Evolutionary conservation across 1,284 basidiomycete species (phyloP), one percentile per base, ranked within the genome.

Genomic region (Cystobasidium sp.): DNA sequence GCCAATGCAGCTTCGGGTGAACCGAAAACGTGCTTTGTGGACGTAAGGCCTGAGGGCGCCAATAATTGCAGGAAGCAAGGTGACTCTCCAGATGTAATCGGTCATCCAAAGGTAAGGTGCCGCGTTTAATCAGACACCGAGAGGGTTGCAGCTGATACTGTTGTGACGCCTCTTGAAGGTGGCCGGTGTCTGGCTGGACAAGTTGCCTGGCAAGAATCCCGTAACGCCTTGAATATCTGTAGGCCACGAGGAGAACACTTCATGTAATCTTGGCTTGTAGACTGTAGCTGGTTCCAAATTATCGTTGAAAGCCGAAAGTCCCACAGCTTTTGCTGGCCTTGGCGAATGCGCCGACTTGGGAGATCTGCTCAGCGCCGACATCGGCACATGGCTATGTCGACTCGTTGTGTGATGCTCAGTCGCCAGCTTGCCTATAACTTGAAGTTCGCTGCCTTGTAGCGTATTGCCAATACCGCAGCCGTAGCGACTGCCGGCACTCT

Each of bases 151-250:
- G 14, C 39, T 39, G 22, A 16, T 10, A 16, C 12, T 16, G 12
- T 59, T 46, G 43, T 1, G 24, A 12, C 12, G 10, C 10, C 53
- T 55, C 53, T 14, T 49, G 53, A 14, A 63, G 61, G 61, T 63
- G 12, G 24, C 20, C 5, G 61, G 44, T 24, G 61, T 63, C 20
- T 63, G 61, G 61, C 61, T 63, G 12, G 8, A 12, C 6, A n/a
- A 49, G 61, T 44, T 63, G 44, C 61, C 61, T 20, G 61, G 61
- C 7, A 44, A 63, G 10, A 63, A 63, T 49, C 61, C 61, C 61
- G 10, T 46, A 55, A 20, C 53, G 22, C 14, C 14, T n/a, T 49
- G 46, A 12, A 14, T 49, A 12, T 1, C 14, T 49, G 46, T 14
- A 59, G 18, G 20, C 56, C 39, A 18, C 9, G 1, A 59, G 20